A percentile compares a stretch with the other conserved stretches of the same genome.
Evolutionary conservation across 371 early-diverging fungal genomes (phyloP).

Genomic region (Mortierella sp.): DNA sequence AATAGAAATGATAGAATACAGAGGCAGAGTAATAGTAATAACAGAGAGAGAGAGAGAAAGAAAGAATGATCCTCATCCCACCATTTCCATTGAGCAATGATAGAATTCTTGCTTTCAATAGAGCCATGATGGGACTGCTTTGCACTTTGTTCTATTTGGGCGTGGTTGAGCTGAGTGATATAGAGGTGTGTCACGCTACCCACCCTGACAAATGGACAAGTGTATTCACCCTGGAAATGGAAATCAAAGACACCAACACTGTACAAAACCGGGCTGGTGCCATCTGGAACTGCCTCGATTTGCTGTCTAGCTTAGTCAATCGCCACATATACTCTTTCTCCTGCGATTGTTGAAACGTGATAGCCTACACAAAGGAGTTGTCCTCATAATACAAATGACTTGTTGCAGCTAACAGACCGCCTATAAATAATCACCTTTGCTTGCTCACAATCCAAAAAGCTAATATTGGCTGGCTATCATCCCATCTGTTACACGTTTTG

Average conservation of each 20-base stretch:
- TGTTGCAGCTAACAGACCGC: background rate
- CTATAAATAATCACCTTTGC: background rate
- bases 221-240: too few species aligned
- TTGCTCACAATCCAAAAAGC: background rate
- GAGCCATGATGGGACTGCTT: too few species aligned
- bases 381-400: background rate
- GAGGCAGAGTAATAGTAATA: too few species aligned
- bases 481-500: background rate
- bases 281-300: conserved; percentile 7
- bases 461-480: background rate
- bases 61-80: too few species aligned
- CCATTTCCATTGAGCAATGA: too few species aligned
- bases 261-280: conserved; percentile 3
- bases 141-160: too few species aligned
- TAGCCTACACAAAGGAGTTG: background rate
- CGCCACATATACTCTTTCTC: background rate
- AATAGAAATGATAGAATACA: too few species aligned
- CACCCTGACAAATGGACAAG: too few species aligned
- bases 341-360: conserved; percentile 16
- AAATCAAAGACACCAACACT: too few species aligned
- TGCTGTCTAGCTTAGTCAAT: background rate
- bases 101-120: too few species aligned
- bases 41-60: background rate
- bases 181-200: too few species aligned
- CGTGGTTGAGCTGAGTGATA: too few species aligned